These are phyloP conservation scores for Ceriops zippeliana DNA, from an alignment of 345 rosid genomes.

Conservation along the genomic window DNA sequence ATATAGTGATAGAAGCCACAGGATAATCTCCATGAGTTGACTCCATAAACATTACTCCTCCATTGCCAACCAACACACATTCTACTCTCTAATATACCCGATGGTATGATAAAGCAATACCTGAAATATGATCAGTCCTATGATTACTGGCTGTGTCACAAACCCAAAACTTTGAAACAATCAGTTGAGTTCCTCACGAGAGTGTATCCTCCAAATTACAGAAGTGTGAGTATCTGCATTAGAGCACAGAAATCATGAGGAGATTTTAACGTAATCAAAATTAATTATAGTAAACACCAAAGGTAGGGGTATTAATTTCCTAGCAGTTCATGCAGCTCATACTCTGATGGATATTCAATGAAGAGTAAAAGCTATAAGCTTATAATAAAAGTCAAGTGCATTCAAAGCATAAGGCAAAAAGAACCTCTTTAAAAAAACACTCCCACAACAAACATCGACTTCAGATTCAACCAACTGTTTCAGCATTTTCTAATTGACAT, in stretches of 20 bases:
- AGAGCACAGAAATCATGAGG: slow-evolving; percentile 6
- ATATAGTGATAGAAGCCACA: neutral
- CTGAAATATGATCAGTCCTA: slow-evolving; percentile 96
- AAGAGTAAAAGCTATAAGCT: neutral
- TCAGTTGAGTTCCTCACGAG: slow-evolving; percentile 95
- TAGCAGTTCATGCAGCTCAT: neutral
- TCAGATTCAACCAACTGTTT: neutral
- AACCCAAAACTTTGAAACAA: slow-evolving; percentile 94
- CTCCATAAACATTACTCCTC: neutral
- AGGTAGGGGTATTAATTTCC: neutral
- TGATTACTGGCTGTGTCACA: slow-evolving; percentile 84
- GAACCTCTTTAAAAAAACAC: neutral
- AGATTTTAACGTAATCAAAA: neutral
- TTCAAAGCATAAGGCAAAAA: neutral
- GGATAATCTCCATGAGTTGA: neutral
- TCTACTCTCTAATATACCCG: neutral
- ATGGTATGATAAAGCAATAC: slow-evolving; percentile 30
- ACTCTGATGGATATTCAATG: neutral
- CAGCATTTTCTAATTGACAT: neutral
- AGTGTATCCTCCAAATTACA: slow-evolving; percentile 96
- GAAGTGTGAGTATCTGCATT: slow-evolving; percentile 73
- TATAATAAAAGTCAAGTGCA: neutral
- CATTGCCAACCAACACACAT: neutral
- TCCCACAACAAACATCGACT: neutral
- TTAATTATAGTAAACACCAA: neutral